Conservation (phyloP, 192 early-diverging fungal species). For the Bifiguratus adelaidae region DNA sequence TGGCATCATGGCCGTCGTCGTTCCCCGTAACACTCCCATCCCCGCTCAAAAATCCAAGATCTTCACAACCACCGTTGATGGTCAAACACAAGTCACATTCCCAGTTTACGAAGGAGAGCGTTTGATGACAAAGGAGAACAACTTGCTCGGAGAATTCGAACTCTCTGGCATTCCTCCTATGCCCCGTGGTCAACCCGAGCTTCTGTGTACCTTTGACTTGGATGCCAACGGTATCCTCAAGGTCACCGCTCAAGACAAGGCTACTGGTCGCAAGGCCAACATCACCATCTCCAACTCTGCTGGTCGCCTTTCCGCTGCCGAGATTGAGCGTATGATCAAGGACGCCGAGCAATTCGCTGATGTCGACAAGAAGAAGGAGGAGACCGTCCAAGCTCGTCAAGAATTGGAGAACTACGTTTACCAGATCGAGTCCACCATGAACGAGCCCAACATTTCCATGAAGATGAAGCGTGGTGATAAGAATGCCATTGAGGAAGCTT, state of each 20-base stretch:
- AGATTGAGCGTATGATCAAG: slow-evolving; percentile 88
- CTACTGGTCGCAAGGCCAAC: slow-evolving; percentile 81
- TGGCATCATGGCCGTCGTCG: slow-evolving; percentile 74
- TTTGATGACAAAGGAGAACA: slow-evolving; percentile 85
- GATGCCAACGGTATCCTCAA: slow-evolving; percentile 84
- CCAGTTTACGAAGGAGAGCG: slow-evolving; percentile 84
- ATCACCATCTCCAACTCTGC: slow-evolving; percentile 95
- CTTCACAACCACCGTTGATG: slow-evolving; percentile 76
- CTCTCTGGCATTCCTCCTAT: slow-evolving; percentile 70
- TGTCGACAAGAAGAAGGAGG: slow-evolving; percentile 63
- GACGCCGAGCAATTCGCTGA: slow-evolving; percentile 87
- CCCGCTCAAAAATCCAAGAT: slow-evolving; percentile 72
- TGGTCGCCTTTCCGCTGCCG: slow-evolving; percentile 77
- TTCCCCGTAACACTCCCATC: slow-evolving; percentile 77
- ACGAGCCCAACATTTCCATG: slow-evolving; percentile 60
- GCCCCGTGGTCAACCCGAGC: slow-evolving; percentile 68
- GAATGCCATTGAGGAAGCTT: slow-evolving; percentile 59
- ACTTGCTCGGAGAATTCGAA: slow-evolving; percentile 77
- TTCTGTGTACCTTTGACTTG: slow-evolving; percentile 76
- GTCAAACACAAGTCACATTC: slow-evolving; percentile 79
- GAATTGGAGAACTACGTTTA: slow-evolving; percentile 68
- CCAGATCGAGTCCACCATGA: slow-evolving; percentile 36
- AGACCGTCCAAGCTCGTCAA: slow-evolving; percentile 70
- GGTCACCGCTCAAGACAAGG: slow-evolving; percentile 86
- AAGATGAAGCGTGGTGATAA: slow-evolving; percentile 64